Percentiles rank a stretch among this genome's conserved stretches.
Evolutionary conservation across 371 early-diverging fungal genomes (phyloP).

Genomic region (Mortierella sp.): DNA sequence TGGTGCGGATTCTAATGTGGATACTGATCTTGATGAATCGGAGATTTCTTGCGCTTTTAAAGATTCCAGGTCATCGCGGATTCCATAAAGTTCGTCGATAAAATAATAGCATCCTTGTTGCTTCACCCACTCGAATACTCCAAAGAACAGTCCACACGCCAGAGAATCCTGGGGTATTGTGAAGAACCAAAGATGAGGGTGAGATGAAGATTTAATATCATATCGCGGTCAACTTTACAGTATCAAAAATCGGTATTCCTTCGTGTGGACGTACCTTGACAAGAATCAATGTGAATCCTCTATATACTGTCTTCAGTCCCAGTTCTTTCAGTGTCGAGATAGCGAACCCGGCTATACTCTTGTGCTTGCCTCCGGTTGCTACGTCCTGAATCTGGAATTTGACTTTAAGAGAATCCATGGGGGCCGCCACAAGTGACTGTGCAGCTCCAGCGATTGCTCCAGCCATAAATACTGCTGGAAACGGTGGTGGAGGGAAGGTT

Average conservation of each 20-base stretch:
- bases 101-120: constrained; percentile 75
- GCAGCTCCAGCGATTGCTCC: constrained; percentile 83
- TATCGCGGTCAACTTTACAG: neutral
- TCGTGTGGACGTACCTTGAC: constrained; percentile 61
- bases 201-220: neutral
- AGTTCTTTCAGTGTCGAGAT: constrained; percentile 70
- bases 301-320: constrained; percentile 76
- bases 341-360: constrained; percentile 78
- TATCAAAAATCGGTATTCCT: neutral
- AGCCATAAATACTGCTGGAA: constrained; percentile 69
- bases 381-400: constrained; percentile 83
- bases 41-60: constrained; percentile 18
- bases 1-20: neutral
- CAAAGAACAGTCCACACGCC: constrained; percentile 83
- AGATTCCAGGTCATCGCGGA: constrained; percentile 61
- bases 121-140: constrained; percentile 82
- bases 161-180: constrained; percentile 66
- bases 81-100: constrained; percentile 69
- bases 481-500: constrained; percentile 72
- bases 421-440: constrained; percentile 81
- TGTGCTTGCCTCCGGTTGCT: constrained; percentile 76
- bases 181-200: neutral
- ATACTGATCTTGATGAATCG: neutral
- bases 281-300: constrained; percentile 77
- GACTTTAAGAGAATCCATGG: constrained; percentile 80